Base-by-base conservation (phyloP, 2,329 filamentous ascomycete species). In the Plenodomus lindquistii region DNA sequence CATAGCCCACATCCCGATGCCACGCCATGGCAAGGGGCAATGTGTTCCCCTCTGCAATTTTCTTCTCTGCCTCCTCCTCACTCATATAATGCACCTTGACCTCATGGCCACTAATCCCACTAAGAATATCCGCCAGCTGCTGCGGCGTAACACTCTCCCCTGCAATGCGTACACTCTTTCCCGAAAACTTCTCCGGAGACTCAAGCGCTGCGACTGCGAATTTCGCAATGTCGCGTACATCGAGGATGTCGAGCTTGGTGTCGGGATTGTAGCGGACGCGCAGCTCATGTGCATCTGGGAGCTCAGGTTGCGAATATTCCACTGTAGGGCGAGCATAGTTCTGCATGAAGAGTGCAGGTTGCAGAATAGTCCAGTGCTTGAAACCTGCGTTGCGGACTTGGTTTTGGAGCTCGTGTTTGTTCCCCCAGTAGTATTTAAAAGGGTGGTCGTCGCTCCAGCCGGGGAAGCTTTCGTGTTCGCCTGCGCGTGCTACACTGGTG, bases 1-100 rank as follows among this genome's bases (percentile, higher is more conserved):
- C 19, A 48, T 42, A 48, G 2, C 45, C 45, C 27, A 48, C 45
- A 37, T 48, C 45, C 35, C 45, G 17, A 19, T 48, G 38, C 45
- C 45, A 48, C n/a, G 17, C 11, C 18, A 41, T 37, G 15, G 44
- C 44, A 19, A n/a, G 8, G 11, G 40, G n/a, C 6, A 18, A n/a
- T 13, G 35, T 3, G 31, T 42, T 16, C 4, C 42, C 34, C 20
- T 37, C 20, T 9, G 22, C 19, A 6, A 15, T 8, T 11, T 21
- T 29, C 31, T 21, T 20, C 20, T 6, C 29, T 19, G 1, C 34
- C 15, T 42, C 20, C 9, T 40, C 17, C 18, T 48, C 39, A 17
- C n/a, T 29, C 15, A 48, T 27, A 31, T 42, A 42, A 8, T 37
- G 4, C 16, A 48, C 45, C 20, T 17, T 38, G 17, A 48, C 22